Evolutionary conservation across 306 rosid species (phyloP), one percentile per base, ranked within the genome.

Genomic region (Echinosophora koreensis): DNA sequence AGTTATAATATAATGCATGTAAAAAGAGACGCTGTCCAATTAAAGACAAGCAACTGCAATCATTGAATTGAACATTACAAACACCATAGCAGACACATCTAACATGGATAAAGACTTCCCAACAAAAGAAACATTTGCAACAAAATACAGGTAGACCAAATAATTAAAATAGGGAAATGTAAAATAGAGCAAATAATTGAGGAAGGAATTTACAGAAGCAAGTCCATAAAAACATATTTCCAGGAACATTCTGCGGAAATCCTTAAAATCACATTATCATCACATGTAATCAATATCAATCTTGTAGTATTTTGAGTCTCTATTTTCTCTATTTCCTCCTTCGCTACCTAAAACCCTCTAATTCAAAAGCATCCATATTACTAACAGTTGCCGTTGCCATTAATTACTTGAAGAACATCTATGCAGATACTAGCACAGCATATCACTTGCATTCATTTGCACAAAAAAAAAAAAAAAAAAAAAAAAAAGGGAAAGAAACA

Each of bases 321-420:
- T n/a, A n/a, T n/a, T n/a, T n/a, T n/a, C n/a, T n/a, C 32, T 30
- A 30, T 30, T 30, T 30, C 32, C 3, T 30, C 32, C 32, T 30
- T 30, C 2, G 3, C 32, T 30, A 2, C 32, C 32, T 30, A 30
- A 30, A 30, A 30, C 32, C 32, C 32, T 30, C 32, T 3, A 30
- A 30, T 30, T 30, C 32, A 30, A 30, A 1, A 30, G 51, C 79
- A 67, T 60, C 32, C 71, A 58, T 39, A 55, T 18, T 52, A 38
- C 66, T 14, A 42, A 27, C 1, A n/a, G 34, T 47, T 70, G 57
- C 58, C 57, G 57, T 39, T 52, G 56, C 62, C 27, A 66, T 51
- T 66, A 38, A 67, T 70, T 67, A 70, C 73, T 70, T 44, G 66
- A 44, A 38, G 35, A 56, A 50, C 22, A 69, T 69, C 73, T 42